These are phyloP conservation scores for Fusarium graminum DNA, from an alignment of 2,329 filamentous ascomycete species.

Conservation along the genomic window DNA sequence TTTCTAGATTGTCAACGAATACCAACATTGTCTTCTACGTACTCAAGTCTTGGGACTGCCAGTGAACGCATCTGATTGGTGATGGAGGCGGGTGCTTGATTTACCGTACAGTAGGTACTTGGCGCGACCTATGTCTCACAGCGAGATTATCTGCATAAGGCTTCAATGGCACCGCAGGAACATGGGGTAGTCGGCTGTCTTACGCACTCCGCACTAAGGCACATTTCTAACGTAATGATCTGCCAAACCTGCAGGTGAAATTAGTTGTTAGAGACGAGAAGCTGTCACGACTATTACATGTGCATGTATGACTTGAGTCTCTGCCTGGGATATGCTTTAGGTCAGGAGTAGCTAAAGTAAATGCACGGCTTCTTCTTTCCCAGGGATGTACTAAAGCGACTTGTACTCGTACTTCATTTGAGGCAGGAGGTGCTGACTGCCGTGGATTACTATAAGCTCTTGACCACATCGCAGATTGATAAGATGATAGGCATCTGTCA, in stretches of 20 bases:
- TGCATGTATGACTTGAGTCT: neutral
- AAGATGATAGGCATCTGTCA: conserved; percentile 23
- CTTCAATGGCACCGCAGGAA: conserved; percentile 12
- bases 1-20: neutral
- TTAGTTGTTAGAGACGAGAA: neutral
- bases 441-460: neutral
- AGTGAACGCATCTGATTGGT: conserved; percentile 11
- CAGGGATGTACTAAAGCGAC: neutral
- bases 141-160: conserved; percentile 9
- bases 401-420: neutral
- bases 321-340: neutral
- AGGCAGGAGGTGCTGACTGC: neutral
- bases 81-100: conserved; percentile 12
- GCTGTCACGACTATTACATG: too few species aligned
- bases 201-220: neutral
- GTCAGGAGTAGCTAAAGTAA: neutral
- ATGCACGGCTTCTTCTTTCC: neutral
- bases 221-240: neutral
- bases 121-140: conserved; percentile 28
- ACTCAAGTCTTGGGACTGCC: neutral
- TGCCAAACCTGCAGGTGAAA: conserved; percentile 5
- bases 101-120: conserved; percentile 1
- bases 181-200: conserved; percentile 7
- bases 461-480: conserved; percentile 18
- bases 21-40: neutral